Percentiles rank a stretch among this genome's conserved stretches.
Evolutionary conservation across 768 basidiomycete genomes (phyloP).

Genomic region (Agrocybe pediades): DNA sequence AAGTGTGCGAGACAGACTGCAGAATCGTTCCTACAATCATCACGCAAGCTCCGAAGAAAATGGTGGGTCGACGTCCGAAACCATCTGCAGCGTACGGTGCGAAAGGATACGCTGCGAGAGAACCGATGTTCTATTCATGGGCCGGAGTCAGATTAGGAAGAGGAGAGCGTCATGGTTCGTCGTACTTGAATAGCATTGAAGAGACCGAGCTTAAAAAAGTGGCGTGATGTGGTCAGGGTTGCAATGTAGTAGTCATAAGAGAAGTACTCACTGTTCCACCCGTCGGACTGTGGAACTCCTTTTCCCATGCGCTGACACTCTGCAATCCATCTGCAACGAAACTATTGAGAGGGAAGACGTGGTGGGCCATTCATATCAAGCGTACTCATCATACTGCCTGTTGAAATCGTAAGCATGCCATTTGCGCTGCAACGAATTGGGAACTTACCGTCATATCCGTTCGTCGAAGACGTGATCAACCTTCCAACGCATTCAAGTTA

Average conservation of each 20-base stretch:
- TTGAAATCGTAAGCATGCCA: constrained; percentile 2
- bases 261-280: constrained; percentile 33
- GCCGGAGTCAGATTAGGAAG: background rate
- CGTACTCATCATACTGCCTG: constrained; percentile 61
- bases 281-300: constrained; percentile 51
- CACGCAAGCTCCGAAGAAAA: constrained; percentile 59
- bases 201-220: constrained; percentile 40
- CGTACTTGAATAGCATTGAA: constrained; percentile 64
- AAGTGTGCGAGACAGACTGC: constrained; percentile 59
- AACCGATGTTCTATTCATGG: constrained; percentile 54
- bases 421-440: constrained; percentile 3
- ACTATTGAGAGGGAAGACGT: background rate
- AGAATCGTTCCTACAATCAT: constrained; percentile 60
- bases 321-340: constrained; percentile 50
- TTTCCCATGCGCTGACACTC: constrained; percentile 55
- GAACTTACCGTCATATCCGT: constrained; percentile 56
- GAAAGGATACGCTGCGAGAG: constrained; percentile 60
- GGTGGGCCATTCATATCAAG: background rate
- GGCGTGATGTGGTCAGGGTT: background rate
- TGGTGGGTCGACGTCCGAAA: constrained; percentile 58
- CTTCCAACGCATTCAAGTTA: constrained; percentile 25
- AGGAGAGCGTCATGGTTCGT: background rate
- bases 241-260: background rate
- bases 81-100: constrained; percentile 64
- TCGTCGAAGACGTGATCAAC: constrained; percentile 62